A percentile compares a stretch with the other conserved stretches of the same genome.
These are phyloP conservation scores for Trichoderma brevicompactum DNA, from an alignment of 2,329 filamentous ascomycete genomes.

Conservation along the genomic window DNA sequence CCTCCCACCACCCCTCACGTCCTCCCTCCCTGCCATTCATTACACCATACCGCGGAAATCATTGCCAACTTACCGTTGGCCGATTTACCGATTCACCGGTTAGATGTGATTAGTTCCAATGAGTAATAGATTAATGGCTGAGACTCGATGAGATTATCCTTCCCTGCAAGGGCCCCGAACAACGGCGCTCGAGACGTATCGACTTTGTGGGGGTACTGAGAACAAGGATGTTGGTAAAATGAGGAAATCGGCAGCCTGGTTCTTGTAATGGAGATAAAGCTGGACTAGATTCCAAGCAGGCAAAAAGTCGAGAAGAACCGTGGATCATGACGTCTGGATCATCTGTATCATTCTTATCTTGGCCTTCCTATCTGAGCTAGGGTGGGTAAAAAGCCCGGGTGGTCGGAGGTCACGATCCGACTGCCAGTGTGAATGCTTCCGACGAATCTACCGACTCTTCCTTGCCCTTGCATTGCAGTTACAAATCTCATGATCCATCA, in stretches of 20 bases:
- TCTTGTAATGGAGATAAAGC: neutral
- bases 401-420: neutral
- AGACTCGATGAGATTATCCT: neutral
- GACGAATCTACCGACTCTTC: neutral
- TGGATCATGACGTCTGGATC: conserved; percentile 12
- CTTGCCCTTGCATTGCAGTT: too few relatives aligned
- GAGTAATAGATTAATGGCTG: neutral
- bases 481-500: too few relatives aligned
- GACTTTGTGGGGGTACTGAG: neutral
- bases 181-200: conserved; percentile 1
- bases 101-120: neutral
- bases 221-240: neutral
- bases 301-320: neutral
- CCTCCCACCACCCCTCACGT: neutral
- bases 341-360: conserved; percentile 15
- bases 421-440: neutral
- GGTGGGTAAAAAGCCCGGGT: neutral
- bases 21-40: neutral
- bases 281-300: neutral
- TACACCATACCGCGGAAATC: neutral
- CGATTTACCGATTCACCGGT: neutral
- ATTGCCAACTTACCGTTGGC: neutral
- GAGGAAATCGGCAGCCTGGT: neutral
- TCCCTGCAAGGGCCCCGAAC: neutral
- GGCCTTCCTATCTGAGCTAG: conserved; percentile 27